Percentiles rank a stretch among this genome's conserved stretches.
Conservation (phyloP, 2,329 filamentous ascomycete genomes). For the Dichotomopilus funicola region DNA sequence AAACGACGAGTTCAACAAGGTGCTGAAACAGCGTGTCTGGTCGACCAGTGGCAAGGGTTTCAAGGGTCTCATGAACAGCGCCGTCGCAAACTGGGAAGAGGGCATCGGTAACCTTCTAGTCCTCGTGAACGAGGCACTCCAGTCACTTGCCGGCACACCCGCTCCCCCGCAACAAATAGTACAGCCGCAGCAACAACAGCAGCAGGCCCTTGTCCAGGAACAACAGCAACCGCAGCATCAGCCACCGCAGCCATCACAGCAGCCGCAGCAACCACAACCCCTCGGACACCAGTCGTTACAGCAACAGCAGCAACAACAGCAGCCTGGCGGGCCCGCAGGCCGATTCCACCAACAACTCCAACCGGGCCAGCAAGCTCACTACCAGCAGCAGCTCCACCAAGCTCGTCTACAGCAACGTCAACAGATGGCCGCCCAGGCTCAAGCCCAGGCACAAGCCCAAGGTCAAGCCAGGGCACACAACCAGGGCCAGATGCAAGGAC, state of each 20-base stretch:
- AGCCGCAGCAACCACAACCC: slow-evolving; percentile 4
- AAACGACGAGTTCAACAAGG: slow-evolving; percentile 32
- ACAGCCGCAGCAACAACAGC: slow-evolving; percentile 5
- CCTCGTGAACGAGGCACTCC: slow-evolving; percentile 42
- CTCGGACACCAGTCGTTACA: neutral
- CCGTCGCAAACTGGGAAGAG: slow-evolving; percentile 37
- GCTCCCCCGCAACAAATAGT: slow-evolving; percentile 16
- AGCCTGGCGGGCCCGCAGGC: neutral
- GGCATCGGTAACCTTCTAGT: slow-evolving; percentile 41
- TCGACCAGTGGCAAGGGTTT: slow-evolving; percentile 38
- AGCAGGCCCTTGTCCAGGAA: slow-evolving; percentile 4
- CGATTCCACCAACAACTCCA: neutral
- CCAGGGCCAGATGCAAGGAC: neutral
- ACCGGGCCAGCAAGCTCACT: neutral
- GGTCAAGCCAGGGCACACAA: neutral
- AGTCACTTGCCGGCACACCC: slow-evolving; percentile 27
- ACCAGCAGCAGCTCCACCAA: neutral
- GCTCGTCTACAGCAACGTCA: neutral
- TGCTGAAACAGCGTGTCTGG: slow-evolving; percentile 41
- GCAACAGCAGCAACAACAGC: slow-evolving; percentile 2
- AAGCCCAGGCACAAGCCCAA: neutral
- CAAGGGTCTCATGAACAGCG: slow-evolving; percentile 42
- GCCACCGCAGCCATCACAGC: slow-evolving; percentile 1
- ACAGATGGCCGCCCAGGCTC: neutral
- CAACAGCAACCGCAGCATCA: slow-evolving; percentile 5